Conservation (phyloP, 257 asterid genomes). For the Rubia yunnanensis region DNA sequence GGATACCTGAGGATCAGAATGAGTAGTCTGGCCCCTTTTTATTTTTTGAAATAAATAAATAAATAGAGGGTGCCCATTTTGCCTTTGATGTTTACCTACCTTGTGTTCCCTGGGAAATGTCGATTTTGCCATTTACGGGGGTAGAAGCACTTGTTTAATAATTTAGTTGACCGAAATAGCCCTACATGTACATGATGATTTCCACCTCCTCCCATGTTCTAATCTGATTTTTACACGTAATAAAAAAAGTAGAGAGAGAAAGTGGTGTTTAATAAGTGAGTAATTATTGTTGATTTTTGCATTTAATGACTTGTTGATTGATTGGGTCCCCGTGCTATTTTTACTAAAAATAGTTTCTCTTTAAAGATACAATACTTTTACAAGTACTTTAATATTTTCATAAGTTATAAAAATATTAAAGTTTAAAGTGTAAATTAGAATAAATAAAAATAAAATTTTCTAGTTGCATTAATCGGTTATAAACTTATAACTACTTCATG, state of each 20-base stretch:
- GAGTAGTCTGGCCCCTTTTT: slow-evolving; percentile 5
- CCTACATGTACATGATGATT: slow-evolving; percentile 12
- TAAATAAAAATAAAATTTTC: too few relatives aligned
- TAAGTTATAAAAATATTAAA: too few relatives aligned
- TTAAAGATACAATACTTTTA: too few relatives aligned
- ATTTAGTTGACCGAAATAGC: slow-evolving; percentile 28
- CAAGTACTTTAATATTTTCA: too few relatives aligned
- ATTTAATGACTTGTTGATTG: slow-evolving; percentile 51
- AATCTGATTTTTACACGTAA: slow-evolving; percentile 30
- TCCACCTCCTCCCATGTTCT: slow-evolving; percentile 16
- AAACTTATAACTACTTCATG: too few relatives aligned
- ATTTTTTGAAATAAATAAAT: not conserved
- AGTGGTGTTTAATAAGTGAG: slow-evolving; percentile 23
- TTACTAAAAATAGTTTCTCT: too few relatives aligned
- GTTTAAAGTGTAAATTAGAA: too few relatives aligned
- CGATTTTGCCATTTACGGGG: slow-evolving; percentile 20
- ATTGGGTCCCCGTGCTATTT: slow-evolving; percentile 37
- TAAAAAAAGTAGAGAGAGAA: slow-evolving; percentile 11
- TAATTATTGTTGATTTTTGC: slow-evolving; percentile 36
- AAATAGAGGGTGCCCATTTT: slow-evolving; percentile 36
- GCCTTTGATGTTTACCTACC: slow-evolving; percentile 47
- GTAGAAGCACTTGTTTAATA: not conserved
- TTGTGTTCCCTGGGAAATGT: slow-evolving; percentile 19
- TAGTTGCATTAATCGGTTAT: too few relatives aligned
- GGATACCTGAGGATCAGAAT: not conserved